Base-by-base conservation (phyloP, 805 yeast species). In the Starmerella lactis-condensi region DNA sequence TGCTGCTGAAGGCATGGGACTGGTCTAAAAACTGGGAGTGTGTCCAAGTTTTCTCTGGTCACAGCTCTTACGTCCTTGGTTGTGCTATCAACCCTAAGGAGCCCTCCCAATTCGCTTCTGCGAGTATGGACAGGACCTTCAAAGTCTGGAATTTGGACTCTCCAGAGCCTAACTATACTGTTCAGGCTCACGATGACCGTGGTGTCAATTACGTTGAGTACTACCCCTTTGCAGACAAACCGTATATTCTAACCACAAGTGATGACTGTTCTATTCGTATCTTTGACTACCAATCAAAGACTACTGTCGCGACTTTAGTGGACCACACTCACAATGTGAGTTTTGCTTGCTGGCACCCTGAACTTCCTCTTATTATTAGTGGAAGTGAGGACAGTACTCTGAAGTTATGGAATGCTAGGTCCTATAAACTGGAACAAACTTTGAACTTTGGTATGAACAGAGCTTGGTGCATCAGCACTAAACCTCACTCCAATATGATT, bases 321-420 rank as follows among this genome's bases (percentile, higher is more conserved):
- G 98, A 95, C 22, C 99, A 89, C 52, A 62, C 81, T 43, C 69
- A 91, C 27, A 89, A 89, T 53, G 98, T 89, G 26, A 81, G 94
- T 17, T 89, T 82, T 60, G 98, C 99, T 6, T 70, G 83, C 22
- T 89, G 83, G 73, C 99, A 89, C 54, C 93, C 94, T n/a, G 92
- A 85, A 48, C 64, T 89, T 48, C 98, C 98, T 15, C 60, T 85
- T 42, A 83, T 89, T 41, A 67, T 89, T 29, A 81, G 95, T 3
- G 99, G 99, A 42, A 75, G 94, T 31, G 99, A 89, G 58, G 99
- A 89, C 58, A 81, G 92, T 32, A 75, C 94, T 7, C 64, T 89
- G 43, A 81, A 83, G 51, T 67, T 89, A 47, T 89, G 99, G 99
- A 85, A 79, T 53, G 65, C 95, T 15, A 75, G 75, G 51, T 81